Base-by-base conservation (phyloP, 768 basidiomycete species). In the Suillus discolor region DNA sequence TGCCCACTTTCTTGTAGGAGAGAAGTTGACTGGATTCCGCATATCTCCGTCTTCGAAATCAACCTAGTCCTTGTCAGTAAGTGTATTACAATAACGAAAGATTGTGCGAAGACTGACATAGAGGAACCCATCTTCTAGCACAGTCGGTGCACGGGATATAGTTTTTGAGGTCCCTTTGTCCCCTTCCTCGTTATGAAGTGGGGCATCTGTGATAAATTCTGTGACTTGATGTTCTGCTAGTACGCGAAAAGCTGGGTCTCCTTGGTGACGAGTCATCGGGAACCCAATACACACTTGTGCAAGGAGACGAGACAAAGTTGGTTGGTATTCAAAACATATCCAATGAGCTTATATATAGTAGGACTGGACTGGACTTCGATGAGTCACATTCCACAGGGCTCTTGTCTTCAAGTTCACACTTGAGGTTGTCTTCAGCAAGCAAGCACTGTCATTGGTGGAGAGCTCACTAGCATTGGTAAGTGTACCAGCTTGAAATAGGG, bases 11-110 rank as follows among this genome's bases (percentile, higher is more conserved):
- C 71, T 78, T 2, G 71, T 65, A 4, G 67, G 57, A 16, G 78
- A 71, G 65, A 81, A 83, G 62, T 78, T 78, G 23, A 70, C 28
- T n/a, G 84, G 83, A 66, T 84, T 79, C 36, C 79, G 74, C 6
- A 64, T 25, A 65, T 84, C 84, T 5, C 68, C 73, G 20, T 73
- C 67, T 49, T 78, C 74, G 34, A 81, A 83, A 39, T 83, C 80
- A 25, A 83, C 77, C 82, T 83, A 62, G 7, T 28, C 36, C 20
- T 13, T 42, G 51, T 67, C 45, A 68, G 68, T 45, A 31, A 15
- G 28, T 62, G 61, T 31, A 61, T 47, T 18, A 63, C 51, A 44
- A 42, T 45, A 66, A 4, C 13, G 1, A 44, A 2, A 36, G 42
- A 23, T 12, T 28, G 25, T 13, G 18, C 25, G 25, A 44, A 20